Evolutionary conservation across 2,329 filamentous ascomycete genomes (phyloP), one percentile per base, ranked within the genome.

Genomic region (Zymoseptoria crescenta): DNA sequence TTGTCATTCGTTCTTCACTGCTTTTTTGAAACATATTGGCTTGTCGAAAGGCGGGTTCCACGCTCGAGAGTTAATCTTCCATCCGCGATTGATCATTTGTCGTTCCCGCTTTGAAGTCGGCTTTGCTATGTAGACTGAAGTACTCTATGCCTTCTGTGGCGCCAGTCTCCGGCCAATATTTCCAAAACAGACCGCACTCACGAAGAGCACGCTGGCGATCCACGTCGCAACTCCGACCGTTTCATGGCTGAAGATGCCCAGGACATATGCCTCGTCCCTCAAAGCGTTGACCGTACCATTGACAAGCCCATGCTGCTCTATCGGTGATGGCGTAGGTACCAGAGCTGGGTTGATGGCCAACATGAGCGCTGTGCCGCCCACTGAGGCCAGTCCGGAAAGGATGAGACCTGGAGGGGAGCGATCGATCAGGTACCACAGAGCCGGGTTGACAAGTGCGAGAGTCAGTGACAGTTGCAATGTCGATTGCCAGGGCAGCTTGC

Each of bases 351-450:
- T 87, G 35, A 93, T 80, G 13, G 86, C 82, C 59, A 96, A 81
- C 19, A 96, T 77, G 16, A 91, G 74, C 13, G 83, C 81, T 8
- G 92, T 92, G 7, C 93, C 91, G 0, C 82, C 76, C 27, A 93
- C 71, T 1, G 90, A 88, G 9, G 96, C 86, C 1, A 83, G 77
- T 13, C 86, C 80, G 0, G 90, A 91, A 57, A 96, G 82, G 35
- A 94, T 77, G 66, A 97, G 88, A 4, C 94, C 94, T 0, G 91
- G 83, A 65, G 85, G 86, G 52, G 91, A 94, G 55, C 93, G 89
- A 75, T 99, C 94, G 70, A 99, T 88, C 24, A 97, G 80, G 75
- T 96, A 99, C 94, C 94, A 99, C 19, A 99, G 79, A 8, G 94
- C 88, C 1, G 94, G 93, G 72, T 97, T 97, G 20, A 88, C 90